Base-by-base conservation (phyloP, 176 grass and related monocot genomes). In the Canna indica region DNA sequence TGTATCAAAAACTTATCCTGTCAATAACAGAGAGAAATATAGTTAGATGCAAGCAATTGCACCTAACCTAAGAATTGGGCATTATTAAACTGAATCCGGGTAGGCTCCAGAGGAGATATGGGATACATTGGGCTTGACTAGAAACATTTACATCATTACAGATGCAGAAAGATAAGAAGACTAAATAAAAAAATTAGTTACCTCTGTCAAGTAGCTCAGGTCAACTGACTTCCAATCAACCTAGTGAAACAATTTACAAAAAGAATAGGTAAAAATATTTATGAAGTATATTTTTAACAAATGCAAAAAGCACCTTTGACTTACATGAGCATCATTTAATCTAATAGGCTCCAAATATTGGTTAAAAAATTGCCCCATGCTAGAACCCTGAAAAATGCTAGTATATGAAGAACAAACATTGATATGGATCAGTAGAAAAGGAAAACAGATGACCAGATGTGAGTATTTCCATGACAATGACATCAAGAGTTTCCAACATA, bases 151-250 rank as follows among this genome's bases (percentile, higher is more conserved):
- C 58, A 61, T 39, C 36, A 8, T 39, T 44, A 44, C 13, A 44
- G 13, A 44, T 44, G 41, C 7, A 44, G 4, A 44, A 5, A 5
- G 13, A 44, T 10, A 11, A 10, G 7, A 44, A 44, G 5, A 44
- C 7, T 11, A 44, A 44, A 44, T 44, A 1, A 44, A 44, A 7
- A 11, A 69, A 25, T 34, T 18, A 31, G 33, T 81, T 90, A 99
- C 94, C 89, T 99, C 84, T 42, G 30, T 70, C 9, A 99, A 84
- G 79, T 87, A 99, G 78, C 82, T 93, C 64, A 99, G 47, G 54
- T 99, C 86, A 72, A 68, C 80, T 31, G 82, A 82, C 76, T 90
- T 99, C 94, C 94, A 99, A 62, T 99, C 84, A 70, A 99, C 86
- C 94, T 99, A 50, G 7, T 14, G 33, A 27, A 15, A 65, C 81